phyloP scores from a whole-genome alignment of 2,329 filamentous ascomycete species.

The Trichoderma sp. region DNA sequence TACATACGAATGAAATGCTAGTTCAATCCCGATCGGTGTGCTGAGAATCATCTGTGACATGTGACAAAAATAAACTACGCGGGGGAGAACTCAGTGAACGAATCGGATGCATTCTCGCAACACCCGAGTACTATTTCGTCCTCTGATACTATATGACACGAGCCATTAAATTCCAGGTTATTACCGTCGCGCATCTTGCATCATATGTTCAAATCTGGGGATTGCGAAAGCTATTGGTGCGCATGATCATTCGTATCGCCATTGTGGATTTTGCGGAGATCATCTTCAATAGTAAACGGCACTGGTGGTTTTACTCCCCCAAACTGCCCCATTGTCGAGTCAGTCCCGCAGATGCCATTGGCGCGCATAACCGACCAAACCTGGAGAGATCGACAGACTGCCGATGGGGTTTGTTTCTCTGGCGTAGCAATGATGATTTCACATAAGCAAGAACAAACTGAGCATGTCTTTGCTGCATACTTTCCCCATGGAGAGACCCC shows the following conservation, averaged over 20 bases:
- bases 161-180: background rate
- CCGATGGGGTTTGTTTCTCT: background rate
- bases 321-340: background rate
- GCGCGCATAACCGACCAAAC: background rate
- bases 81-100: background rate
- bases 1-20: background rate
- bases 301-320: background rate
- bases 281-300: background rate
- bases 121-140: too few species aligned
- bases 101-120: background rate
- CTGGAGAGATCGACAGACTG: background rate
- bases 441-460: background rate
- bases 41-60: background rate
- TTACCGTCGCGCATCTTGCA: background rate
- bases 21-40: background rate
- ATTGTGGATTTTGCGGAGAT: conserved; percentile 1
- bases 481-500: background rate
- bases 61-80: background rate
- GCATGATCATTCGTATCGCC: background rate
- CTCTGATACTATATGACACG: background rate
- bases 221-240: background rate
- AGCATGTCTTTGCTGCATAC: background rate
- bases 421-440: background rate
- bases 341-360: background rate
- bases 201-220: background rate